Conservation (phyloP, 495 filamentous ascomycete species). For the Trichoderma gamsii region DNA sequence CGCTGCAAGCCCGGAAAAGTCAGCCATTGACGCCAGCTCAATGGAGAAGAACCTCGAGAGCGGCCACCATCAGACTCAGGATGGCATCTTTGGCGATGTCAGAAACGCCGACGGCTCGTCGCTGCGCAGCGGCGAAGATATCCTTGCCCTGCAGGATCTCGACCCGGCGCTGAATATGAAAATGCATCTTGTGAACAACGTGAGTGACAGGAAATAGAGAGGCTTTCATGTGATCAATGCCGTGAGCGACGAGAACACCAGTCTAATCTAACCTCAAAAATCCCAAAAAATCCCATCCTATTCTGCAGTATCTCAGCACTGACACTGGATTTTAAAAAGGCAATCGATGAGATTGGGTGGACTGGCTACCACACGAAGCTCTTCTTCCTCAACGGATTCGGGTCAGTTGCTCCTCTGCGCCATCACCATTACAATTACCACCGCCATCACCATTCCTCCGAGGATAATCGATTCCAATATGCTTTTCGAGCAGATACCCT, state of each 20-base stretch:
- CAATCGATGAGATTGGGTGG: constrained; percentile 67
- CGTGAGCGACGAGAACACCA: not conserved
- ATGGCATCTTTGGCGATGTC: not conserved
- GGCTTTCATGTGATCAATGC: constrained; percentile 8
- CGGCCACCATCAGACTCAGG: not conserved
- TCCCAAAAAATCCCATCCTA: not conserved
- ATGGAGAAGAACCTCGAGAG: not conserved
- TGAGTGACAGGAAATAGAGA: constrained; percentile 27
- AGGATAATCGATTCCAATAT: too few species aligned
- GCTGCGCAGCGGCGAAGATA: constrained; percentile 36
- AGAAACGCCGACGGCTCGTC: constrained; percentile 20
- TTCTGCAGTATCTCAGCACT: not conserved
- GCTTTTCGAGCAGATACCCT: not conserved
- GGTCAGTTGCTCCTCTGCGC: constrained; percentile 35
- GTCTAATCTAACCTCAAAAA: not conserved
- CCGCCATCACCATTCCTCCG: not conserved
- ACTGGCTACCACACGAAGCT: constrained; percentile 58
- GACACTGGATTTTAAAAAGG: constrained; percentile 30
- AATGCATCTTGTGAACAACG: constrained; percentile 66
- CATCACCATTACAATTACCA: not conserved
- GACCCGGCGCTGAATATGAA: constrained; percentile 62
- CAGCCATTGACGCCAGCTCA: not conserved
- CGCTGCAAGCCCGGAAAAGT: constrained; percentile 1
- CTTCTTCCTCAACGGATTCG: constrained; percentile 59
- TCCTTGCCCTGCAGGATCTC: constrained; percentile 45